Percentiles rank a stretch among this genome's conserved stretches.
Evolutionary conservation across 2,329 filamentous ascomycete species (phyloP).

Genomic region (Aureobasidium sp.): DNA sequence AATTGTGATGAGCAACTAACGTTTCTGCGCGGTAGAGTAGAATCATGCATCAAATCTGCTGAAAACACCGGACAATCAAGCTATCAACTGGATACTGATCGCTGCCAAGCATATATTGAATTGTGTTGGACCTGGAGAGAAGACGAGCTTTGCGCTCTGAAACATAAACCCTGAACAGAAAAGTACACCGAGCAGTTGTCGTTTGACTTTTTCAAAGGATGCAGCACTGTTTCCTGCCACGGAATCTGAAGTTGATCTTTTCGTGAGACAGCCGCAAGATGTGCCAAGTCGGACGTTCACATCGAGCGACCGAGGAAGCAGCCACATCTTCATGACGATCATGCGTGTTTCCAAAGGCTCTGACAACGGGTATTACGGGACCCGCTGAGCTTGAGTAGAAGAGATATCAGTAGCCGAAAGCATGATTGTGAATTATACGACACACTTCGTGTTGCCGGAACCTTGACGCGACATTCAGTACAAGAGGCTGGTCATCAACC

Average conservation of each 20-base stretch:
- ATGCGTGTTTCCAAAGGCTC: slow-evolving; percentile 6
- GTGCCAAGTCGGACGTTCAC: slow-evolving; percentile 8
- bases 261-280: not conserved
- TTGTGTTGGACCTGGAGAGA: not conserved
- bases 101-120: not conserved
- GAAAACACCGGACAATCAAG: slow-evolving; percentile 7
- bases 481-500: not conserved
- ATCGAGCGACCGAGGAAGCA: slow-evolving; percentile 7
- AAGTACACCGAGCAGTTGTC: not conserved
- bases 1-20: slow-evolving; percentile 12
- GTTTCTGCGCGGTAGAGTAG: not conserved
- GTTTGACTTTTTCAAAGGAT: not conserved
- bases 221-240: slow-evolving; percentile 1
- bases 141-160: not conserved
- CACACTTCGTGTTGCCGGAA: not conserved
- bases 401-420: not conserved
- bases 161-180: not conserved
- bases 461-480: not conserved
- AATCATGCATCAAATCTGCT: slow-evolving; percentile 12
- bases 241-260: slow-evolving; percentile 3
- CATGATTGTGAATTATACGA: not conserved
- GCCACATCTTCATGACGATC: slow-evolving; percentile 13
- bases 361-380: slow-evolving; percentile 17
- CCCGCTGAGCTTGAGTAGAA: slow-evolving; percentile 8
- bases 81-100: not conserved